Conservation (phyloP, 495 filamentous ascomycete species). For the Neurospora tetraspora region DNA sequence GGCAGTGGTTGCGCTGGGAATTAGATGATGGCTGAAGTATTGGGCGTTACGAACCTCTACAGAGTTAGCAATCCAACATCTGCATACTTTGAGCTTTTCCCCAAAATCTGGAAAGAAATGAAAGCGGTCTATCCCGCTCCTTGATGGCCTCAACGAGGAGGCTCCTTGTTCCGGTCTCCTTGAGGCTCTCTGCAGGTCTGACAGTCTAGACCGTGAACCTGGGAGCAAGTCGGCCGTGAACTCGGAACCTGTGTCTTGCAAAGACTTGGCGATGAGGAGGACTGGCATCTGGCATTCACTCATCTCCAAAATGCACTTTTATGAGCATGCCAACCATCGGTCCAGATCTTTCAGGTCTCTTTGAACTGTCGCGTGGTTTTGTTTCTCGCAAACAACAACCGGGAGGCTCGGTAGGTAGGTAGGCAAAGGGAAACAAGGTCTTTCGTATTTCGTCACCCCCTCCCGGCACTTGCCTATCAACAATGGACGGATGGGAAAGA, state of each 20-base stretch:
- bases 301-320: background rate
- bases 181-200: background rate
- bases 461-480: background rate
- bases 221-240: background rate
- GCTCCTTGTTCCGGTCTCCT: background rate
- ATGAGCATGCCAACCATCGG: background rate
- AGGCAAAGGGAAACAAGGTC: background rate
- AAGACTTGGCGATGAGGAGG: background rate
- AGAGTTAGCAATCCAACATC: background rate
- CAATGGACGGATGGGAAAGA: background rate
- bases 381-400: background rate
- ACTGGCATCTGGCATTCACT: background rate
- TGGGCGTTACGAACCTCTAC: background rate
- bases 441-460: background rate
- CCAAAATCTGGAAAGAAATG: background rate
- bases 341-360: background rate
- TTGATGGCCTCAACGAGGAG: background rate
- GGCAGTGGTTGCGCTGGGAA: background rate
- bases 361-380: background rate
- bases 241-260: background rate
- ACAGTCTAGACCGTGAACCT: background rate
- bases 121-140: background rate
- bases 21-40: background rate
- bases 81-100: background rate
- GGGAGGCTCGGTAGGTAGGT: background rate